These are phyloP conservation scores for Neurospora sp. DNA, from an alignment of 495 filamentous ascomycete species.

Conservation along the genomic window DNA sequence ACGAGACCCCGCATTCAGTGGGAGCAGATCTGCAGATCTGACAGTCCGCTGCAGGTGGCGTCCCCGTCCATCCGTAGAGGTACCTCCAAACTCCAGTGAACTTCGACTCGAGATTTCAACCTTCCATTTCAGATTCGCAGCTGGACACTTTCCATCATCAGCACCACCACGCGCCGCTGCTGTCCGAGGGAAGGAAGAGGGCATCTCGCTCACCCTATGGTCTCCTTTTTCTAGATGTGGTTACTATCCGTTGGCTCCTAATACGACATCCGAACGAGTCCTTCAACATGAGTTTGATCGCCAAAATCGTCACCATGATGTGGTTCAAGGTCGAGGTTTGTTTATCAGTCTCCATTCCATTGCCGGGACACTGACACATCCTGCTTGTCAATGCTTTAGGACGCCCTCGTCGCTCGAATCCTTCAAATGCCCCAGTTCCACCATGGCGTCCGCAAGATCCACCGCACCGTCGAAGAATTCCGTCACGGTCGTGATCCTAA, in stretches of 20 bases:
- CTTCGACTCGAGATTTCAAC: background rate
- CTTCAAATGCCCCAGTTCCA: slow-evolving; percentile 30
- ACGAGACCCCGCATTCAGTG: background rate
- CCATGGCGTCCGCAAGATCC: slow-evolving; percentile 29
- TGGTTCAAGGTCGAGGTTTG: background rate
- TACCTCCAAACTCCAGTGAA: background rate
- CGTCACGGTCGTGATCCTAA: slow-evolving; percentile 30
- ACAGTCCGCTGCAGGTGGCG: background rate
- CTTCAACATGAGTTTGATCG: background rate
- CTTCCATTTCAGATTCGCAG: background rate
- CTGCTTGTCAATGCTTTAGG: background rate
- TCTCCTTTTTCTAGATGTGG: background rate
- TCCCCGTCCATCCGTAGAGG: background rate
- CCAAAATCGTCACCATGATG: background rate
- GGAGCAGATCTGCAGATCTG: background rate
- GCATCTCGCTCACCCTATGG: background rate
- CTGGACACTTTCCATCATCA: background rate
- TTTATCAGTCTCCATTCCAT: background rate
- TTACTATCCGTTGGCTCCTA: background rate
- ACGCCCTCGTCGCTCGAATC: slow-evolving; percentile 4
- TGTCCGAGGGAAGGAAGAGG: background rate
- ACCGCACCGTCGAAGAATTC: slow-evolving; percentile 27
- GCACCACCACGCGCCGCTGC: background rate
- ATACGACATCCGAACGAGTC: background rate
- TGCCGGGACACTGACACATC: background rate